Percentiles rank a stretch among this genome's conserved stretches.
Evolutionary conservation across 2,329 filamentous ascomycete species (phyloP).

Genomic region (Atkinsonella texensis): DNA sequence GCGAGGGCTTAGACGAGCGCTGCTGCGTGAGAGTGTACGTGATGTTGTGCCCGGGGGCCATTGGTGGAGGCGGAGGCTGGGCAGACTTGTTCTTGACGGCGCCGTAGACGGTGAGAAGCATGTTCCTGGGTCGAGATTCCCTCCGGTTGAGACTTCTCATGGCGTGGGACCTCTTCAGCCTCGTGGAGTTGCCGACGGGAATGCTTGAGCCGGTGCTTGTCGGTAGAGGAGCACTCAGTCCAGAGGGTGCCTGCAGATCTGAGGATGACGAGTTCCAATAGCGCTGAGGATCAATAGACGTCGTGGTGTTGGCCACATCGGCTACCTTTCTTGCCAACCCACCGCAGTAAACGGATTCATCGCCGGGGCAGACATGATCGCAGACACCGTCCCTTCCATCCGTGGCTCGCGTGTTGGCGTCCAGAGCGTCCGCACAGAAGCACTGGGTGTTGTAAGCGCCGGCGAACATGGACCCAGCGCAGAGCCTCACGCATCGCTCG

Average conservation of each 20-base stretch:
- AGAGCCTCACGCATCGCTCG: slow-evolving; percentile 26
- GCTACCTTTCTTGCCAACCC: slow-evolving; percentile 16
- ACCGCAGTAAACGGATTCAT: slow-evolving; percentile 29
- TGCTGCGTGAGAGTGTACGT: slow-evolving; percentile 2
- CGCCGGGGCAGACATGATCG: slow-evolving; percentile 28
- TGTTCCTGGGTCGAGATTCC: slow-evolving; percentile 15
- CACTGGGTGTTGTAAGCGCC: slow-evolving; percentile 29
- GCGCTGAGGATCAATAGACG: background rate
- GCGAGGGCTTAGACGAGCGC: background rate
- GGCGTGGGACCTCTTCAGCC: background rate
- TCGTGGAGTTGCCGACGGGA: background rate
- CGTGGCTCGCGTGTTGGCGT: slow-evolving; percentile 24
- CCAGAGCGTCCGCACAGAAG: slow-evolving; percentile 32
- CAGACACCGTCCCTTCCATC: slow-evolving; percentile 14
- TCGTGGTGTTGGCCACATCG: slow-evolving; percentile 4
- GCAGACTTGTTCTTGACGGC: slow-evolving; percentile 17
- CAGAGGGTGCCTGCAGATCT: background rate
- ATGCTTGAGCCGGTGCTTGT: background rate
- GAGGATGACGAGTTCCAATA: background rate
- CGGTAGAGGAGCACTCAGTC: background rate
- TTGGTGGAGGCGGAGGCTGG: slow-evolving; percentile 22
- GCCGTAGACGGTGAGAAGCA: slow-evolving; percentile 33
- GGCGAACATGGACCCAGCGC: slow-evolving; percentile 23
- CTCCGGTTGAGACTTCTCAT: slow-evolving; percentile 10
- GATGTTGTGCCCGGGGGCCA: slow-evolving; percentile 12